These are phyloP conservation scores for Apium graveolens DNA, from an alignment of 129 eudicot species.

Conservation along the genomic window DNA sequence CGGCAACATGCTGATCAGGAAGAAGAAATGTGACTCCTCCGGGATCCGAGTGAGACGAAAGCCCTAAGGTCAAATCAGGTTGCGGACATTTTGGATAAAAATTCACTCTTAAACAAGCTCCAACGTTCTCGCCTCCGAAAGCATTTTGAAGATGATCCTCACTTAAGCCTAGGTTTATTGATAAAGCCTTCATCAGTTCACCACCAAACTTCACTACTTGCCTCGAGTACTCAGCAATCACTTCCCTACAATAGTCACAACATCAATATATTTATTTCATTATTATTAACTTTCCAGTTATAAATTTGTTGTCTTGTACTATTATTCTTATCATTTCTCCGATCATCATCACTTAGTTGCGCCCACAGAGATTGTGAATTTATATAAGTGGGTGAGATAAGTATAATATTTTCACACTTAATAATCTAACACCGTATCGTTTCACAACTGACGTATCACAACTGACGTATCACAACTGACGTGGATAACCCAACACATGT, in stretches of 20 bases:
- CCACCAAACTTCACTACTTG: conserved; percentile 55
- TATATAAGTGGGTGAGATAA: background rate
- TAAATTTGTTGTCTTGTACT: background rate
- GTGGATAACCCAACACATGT: background rate
- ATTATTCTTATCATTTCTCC: background rate
- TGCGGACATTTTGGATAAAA: conserved; percentile 88
- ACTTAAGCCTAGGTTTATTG: conserved; percentile 48
- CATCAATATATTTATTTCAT: background rate
- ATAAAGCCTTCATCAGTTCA: conserved; percentile 40
- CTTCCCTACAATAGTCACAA: conserved; percentile 37
- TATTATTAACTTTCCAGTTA: background rate
- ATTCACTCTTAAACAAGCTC: conserved; percentile 76
- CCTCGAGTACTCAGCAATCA: conserved; percentile 53
- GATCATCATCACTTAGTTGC: background rate
- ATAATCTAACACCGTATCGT: background rate
- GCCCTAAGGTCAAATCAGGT: conserved; percentile 74
- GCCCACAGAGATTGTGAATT: background rate
- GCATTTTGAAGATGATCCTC: conserved; percentile 54
- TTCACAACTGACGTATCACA: background rate
- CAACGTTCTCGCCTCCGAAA: conserved; percentile 71
- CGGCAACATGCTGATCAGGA: conserved; percentile 69
- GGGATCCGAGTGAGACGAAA: conserved; percentile 84
- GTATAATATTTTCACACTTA: background rate
- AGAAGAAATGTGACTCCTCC: conserved; percentile 82
- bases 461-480: background rate